Percentiles rank a stretch among this genome's conserved stretches.
These are phyloP conservation scores for Crithidia acanthocephali DNA, from an alignment of 208 protist genomes.

Conservation along the genomic window DNA sequence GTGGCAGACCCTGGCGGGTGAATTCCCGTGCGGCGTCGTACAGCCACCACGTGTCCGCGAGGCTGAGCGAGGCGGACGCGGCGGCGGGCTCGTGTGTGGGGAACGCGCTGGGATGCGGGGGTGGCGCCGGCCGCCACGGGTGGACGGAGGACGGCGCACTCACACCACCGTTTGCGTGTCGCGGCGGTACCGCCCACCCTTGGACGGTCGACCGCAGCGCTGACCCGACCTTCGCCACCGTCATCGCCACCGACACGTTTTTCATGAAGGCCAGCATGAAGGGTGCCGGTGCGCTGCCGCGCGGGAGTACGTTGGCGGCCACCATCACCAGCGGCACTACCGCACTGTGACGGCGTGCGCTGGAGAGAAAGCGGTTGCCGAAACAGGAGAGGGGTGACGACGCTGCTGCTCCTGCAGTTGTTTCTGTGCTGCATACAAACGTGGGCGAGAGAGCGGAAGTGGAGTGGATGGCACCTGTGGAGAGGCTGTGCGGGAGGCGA, in stretches of 20 bases:
- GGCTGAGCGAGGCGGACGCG: neutral
- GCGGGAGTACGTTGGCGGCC: conserved; percentile 41
- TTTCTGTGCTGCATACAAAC: no score
- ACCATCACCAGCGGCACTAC: conserved; percentile 53
- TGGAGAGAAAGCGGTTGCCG: conserved; percentile 52
- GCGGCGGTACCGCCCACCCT: neutral
- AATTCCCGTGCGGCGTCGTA: conserved; percentile 51
- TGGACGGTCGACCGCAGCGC: neutral
- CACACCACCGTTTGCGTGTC: neutral
- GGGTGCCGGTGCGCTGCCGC: conserved; percentile 21
- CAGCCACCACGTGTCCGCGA: conserved; percentile 55
- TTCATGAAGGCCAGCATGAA: conserved; percentile 45
- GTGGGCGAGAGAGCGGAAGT: no score
- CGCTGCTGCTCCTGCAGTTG: neutral
- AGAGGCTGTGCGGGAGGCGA: neutral
- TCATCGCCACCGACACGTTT: conserved; percentile 48
- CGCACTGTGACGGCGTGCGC: conserved; percentile 43
- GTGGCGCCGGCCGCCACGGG: no score
- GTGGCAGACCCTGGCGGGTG: conserved; percentile 35
- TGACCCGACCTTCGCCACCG: conserved; percentile 3
- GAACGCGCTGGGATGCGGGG: neutral
- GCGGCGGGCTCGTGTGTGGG: neutral
- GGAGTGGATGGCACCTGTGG: neutral
- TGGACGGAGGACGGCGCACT: no score
- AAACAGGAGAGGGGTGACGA: conserved; percentile 11